A percentile compares a stretch with the other conserved stretches of the same genome.
Evolutionary conservation across 805 yeast genomes (phyloP).

Genomic region (Suhomyces xylopsoci): DNA sequence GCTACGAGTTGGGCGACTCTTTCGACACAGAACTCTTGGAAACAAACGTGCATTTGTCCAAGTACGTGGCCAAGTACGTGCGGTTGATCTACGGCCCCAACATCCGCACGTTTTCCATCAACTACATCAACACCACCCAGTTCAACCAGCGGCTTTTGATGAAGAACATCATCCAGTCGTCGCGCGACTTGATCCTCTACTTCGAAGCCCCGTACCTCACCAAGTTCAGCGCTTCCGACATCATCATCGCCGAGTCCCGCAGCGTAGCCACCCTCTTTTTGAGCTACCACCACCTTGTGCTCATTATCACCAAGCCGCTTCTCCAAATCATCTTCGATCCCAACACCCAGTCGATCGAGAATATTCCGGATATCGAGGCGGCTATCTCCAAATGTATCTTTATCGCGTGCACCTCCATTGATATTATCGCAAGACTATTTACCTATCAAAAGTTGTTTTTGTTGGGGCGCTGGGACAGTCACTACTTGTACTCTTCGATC

Average conservation of each 20-base stretch:
- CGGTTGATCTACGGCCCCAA: conserved; percentile 40
- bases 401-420: conserved; percentile 29
- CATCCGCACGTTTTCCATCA: conserved; percentile 36
- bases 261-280: conserved; percentile 31
- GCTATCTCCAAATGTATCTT: conserved; percentile 28
- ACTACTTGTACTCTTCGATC: conserved; percentile 34
- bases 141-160: conserved; percentile 36
- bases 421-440: conserved; percentile 27
- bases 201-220: conserved; percentile 30
- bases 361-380: conserved; percentile 20
- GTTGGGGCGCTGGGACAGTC: conserved; percentile 41
- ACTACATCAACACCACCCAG: conserved; percentile 39
- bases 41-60: conserved; percentile 38
- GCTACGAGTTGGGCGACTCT: conserved; percentile 23
- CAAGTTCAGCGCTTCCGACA: conserved; percentile 19
- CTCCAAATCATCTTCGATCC: conserved; percentile 29
- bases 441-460: conserved; percentile 27
- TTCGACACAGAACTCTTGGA: conserved; percentile 32
- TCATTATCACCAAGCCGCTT: conserved; percentile 33
- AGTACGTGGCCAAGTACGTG: conserved; percentile 34
- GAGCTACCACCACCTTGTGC: conserved; percentile 33
- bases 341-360: conserved; percentile 19
- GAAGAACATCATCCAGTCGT: conserved; percentile 26
- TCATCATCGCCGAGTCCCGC: conserved; percentile 22
- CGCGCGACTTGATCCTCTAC: conserved; percentile 26